Base-by-base conservation (phyloP, 352 stramenopile species). In the Pythium aquatile region DNA sequence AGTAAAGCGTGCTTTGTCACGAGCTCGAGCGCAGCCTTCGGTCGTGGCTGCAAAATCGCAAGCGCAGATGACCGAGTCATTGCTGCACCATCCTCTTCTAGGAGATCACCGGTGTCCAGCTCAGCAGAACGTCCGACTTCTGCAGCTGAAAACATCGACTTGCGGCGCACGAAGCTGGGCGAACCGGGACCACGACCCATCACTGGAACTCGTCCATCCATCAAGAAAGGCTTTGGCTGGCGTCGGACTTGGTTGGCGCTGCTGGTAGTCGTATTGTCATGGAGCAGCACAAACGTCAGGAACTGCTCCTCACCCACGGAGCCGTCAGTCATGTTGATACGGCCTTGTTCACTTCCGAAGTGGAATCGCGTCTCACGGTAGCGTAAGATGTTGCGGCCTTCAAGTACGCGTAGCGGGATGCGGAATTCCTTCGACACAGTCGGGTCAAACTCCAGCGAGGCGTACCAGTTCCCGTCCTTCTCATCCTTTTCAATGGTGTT, bases 101-200 rank as follows among this genome's bases (percentile, higher is more conserved):
- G 39, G 2, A 74, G 16, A 40, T 74, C 68, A 7, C 52, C 57
- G 5, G 29, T 56, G 20, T 51, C 55, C 7, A 35, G 65, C 64
- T 69, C 63, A 24, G 48, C 77, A 32, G 62, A 73, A 29, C 70
- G 68, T 35, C 61, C 79, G 44, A 74, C 42, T 7, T 77, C 75
- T 20, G 66, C 75, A 9, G 68, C 59, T 3, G 82, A 93, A 49
- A 93, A 92, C 76, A 90, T 92, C 2, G 86, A 83, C 52, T 91
- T 90, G 52, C 80, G 75, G 14, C 85, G 80, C 35, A 83, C 85
- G 66, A 96, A 96, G 52, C 85, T 94, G 0, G 87, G 87, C 13
- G 87, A 96, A 20, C 83, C 87, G 11, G 83, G 84, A 2, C 87
- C 87, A 66, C 88, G 87, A 28, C 87, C 85, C 87, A 96, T 96